phyloP scores from a whole-genome alignment of 257 asterid species.

The Solanum rostratum region DNA sequence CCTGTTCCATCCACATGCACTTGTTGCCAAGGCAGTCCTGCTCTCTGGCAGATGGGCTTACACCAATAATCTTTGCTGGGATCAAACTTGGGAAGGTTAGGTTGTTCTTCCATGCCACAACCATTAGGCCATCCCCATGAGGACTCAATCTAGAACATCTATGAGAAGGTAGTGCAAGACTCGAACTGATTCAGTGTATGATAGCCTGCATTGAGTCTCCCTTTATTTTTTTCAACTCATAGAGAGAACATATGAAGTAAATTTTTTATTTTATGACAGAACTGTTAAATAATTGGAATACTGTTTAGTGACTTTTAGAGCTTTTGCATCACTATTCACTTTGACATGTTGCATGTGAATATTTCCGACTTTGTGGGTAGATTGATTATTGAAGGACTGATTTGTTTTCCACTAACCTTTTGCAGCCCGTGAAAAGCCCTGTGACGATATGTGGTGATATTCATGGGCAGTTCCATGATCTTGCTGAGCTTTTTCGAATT shows the following conservation, averaged over 20 bases:
- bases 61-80: neutral
- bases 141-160: neutral
- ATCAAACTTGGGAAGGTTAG: neutral
- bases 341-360: neutral
- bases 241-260: neutral
- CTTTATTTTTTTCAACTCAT: neutral
- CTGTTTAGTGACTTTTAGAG: neutral
- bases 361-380: conserved; percentile 31
- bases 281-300: neutral
- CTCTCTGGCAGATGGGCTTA: neutral
- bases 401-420: neutral
- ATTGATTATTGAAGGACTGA: neutral
- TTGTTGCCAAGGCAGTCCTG: neutral
- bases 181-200: neutral
- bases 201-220: neutral
- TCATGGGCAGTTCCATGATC: conserved; percentile 51
- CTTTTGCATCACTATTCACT: neutral
- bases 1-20: neutral
- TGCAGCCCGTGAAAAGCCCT: conserved; percentile 14
- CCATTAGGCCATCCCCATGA: neutral
- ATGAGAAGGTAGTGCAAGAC: neutral
- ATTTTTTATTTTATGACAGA: neutral
- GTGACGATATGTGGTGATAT: conserved; percentile 12
- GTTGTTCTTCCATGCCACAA: neutral
- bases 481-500: conserved; percentile 27